These are phyloP conservation scores for Entelexis sorbosivorans DNA, from an alignment of 1,139 yeast genomes.

Conservation along the genomic window DNA sequence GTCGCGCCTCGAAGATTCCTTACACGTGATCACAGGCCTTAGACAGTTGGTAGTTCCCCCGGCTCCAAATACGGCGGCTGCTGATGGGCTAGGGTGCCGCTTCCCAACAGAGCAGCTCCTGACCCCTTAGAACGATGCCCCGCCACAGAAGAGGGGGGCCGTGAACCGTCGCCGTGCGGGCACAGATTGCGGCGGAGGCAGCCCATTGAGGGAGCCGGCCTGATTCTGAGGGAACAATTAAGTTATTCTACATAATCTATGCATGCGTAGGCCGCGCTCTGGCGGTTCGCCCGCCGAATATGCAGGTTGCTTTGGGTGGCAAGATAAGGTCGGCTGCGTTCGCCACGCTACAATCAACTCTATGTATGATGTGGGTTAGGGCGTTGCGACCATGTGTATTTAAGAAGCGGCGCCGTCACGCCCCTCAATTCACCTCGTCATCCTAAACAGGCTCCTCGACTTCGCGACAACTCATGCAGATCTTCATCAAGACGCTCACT, in stretches of 20 bases:
- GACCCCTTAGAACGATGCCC: neutral
- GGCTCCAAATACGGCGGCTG: neutral
- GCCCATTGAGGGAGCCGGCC: neutral
- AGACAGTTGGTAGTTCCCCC: neutral
- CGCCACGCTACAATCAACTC: constrained; percentile 5
- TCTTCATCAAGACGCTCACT: constrained; percentile 69
- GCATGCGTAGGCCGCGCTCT: neutral
- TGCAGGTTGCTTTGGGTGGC: constrained; percentile 4
- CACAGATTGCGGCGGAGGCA: neutral
- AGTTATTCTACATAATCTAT: neutral
- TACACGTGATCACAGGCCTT: neutral
- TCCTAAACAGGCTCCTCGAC: neutral
- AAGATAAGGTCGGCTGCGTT: constrained; percentile 6
- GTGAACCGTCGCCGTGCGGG: neutral
- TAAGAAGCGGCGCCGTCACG: neutral
- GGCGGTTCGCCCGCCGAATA: neutral
- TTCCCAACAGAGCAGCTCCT: neutral
- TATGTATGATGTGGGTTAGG: neutral
- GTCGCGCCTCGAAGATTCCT: neutral
- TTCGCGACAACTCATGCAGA: constrained; percentile 39
- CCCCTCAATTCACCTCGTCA: neutral
- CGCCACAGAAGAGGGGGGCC: neutral
- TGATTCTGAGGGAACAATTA: neutral
- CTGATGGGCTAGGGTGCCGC: neutral
- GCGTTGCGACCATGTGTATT: neutral